Conservation (phyloP, 176 grass and related monocot genomes). For the Miscanthus lutarioriparius region DNA sequence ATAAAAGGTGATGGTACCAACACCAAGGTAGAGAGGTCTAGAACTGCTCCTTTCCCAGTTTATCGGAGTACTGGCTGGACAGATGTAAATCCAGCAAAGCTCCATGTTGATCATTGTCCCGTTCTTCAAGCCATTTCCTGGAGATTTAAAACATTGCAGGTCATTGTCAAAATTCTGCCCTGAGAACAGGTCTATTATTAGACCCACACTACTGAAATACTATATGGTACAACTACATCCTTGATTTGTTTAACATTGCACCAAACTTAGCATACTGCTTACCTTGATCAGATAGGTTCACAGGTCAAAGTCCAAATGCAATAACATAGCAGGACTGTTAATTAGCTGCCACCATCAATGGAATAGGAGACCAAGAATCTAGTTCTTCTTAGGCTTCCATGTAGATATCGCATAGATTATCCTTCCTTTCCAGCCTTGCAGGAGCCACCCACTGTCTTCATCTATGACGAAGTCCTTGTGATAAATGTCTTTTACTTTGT, state of each 20-base stretch:
- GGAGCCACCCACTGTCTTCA: constrained; percentile 85
- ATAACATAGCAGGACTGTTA: constrained; percentile 6
- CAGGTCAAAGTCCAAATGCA: constrained; percentile 13
- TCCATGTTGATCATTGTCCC: background rate
- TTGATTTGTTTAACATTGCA: background rate
- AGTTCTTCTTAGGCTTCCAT: constrained; percentile 75
- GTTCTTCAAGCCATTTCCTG: constrained; percentile 39
- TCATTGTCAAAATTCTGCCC: constrained; percentile 6
- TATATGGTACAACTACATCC: background rate
- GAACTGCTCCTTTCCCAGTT: constrained; percentile 27
- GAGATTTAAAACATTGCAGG: constrained; percentile 6
- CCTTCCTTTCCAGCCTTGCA: constrained; percentile 99
- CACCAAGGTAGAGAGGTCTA: constrained; percentile 33
- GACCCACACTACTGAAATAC: background rate
- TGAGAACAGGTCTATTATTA: background rate
- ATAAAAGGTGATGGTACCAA: constrained; percentile 29
- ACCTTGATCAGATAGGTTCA: constrained; percentile 26
- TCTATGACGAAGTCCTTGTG: constrained; percentile 99
- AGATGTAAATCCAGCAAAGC: constrained; percentile 14
- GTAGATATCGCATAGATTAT: constrained; percentile 90
- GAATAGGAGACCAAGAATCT: constrained; percentile 29
- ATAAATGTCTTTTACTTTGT: constrained; percentile 81
- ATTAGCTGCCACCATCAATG: constrained; percentile 17
- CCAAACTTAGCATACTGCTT: constrained; percentile 14
- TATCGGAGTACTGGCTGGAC: constrained; percentile 15